phyloP scores from a whole-genome alignment of 768 basidiomycete species.

The Leucocoprinus leucothites region DNA sequence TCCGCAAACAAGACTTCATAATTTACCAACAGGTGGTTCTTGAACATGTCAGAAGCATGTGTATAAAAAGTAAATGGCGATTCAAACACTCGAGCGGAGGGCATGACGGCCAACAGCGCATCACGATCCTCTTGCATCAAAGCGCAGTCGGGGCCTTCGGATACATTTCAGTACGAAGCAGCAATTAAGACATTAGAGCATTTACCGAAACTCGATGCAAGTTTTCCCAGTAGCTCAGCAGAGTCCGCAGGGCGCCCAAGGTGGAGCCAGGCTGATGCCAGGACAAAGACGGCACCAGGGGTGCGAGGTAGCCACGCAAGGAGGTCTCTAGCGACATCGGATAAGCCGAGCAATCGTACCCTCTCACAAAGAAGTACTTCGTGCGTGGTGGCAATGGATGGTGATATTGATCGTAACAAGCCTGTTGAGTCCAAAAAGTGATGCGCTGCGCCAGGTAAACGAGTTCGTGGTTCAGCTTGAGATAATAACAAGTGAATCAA shows the following conservation, averaged over 20 bases:
- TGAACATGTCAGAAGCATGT: slow-evolving; percentile 76
- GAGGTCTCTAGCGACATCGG: slow-evolving; percentile 57
- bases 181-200: neutral
- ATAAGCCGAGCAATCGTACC: slow-evolving; percentile 62
- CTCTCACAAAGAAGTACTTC: slow-evolving; percentile 75
- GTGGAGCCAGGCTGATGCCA: slow-evolving; percentile 62
- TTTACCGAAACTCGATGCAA: slow-evolving; percentile 76
- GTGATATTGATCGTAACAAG: slow-evolving; percentile 64
- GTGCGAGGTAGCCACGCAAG: slow-evolving; percentile 78
- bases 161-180: slow-evolving; percentile 7
- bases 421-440: slow-evolving; percentile 67
- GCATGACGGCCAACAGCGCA: slow-evolving; percentile 60
- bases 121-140: slow-evolving; percentile 60
- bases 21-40: slow-evolving; percentile 45
- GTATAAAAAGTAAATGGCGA: slow-evolving; percentile 74
- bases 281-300: slow-evolving; percentile 72
- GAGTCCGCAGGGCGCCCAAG: slow-evolving; percentile 73
- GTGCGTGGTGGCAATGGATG: slow-evolving; percentile 59
- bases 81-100: slow-evolving; percentile 50
- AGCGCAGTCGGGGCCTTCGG: slow-evolving; percentile 44
- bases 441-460: slow-evolving; percentile 61
- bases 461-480: slow-evolving; percentile 43
- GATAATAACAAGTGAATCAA: slow-evolving; percentile 61
- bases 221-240: slow-evolving; percentile 63
- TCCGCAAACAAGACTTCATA: slow-evolving; percentile 75